These are phyloP conservation scores for Allium fistulosum DNA, from an alignment of 106 monocot genomes.

Conservation along the genomic window DNA sequence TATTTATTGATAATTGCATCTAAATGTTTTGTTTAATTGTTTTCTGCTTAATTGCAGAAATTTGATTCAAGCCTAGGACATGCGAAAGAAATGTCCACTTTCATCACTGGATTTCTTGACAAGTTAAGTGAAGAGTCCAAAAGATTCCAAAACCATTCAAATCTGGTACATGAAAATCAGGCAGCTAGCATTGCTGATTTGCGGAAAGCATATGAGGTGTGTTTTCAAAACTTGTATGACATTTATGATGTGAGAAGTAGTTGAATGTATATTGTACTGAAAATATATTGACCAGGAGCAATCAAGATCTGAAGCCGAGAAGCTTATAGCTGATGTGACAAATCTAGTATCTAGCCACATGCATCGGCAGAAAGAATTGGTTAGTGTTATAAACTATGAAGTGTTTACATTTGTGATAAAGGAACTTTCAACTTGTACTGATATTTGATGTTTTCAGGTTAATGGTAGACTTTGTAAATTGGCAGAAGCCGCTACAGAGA, in stretches of 20 bases:
- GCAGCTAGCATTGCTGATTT: constrained; percentile 47
- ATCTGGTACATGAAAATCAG: constrained; percentile 38
- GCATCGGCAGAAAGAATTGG: constrained; percentile 68
- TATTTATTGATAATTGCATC: no score
- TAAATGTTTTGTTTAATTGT: background rate
- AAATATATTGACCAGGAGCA: constrained; percentile 46
- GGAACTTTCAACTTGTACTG: background rate
- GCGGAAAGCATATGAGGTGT: constrained; percentile 72
- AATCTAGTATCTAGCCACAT: constrained; percentile 61
- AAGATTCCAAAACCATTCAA: constrained; percentile 43
- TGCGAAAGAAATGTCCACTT: constrained; percentile 52
- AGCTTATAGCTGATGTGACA: constrained; percentile 59
- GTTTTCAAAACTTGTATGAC: background rate
- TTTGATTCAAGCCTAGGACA: constrained; percentile 35
- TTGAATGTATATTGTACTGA: background rate
- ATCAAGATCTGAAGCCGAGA: constrained; percentile 57
- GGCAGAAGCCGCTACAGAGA: constrained; percentile 36
- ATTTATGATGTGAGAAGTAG: background rate
- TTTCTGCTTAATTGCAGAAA: constrained; percentile 35
- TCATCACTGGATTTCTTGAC: constrained; percentile 44
- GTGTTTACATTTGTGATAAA: no score
- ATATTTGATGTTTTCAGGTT: constrained; percentile 32
- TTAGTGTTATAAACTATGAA: constrained; percentile 7
- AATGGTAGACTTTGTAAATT: constrained; percentile 35
- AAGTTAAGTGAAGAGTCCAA: constrained; percentile 35